A percentile compares a stretch with the other conserved stretches of the same genome.
phyloP scores from a whole-genome alignment of 2,329 filamentous ascomycete species.

The Diplocarpon mali region DNA sequence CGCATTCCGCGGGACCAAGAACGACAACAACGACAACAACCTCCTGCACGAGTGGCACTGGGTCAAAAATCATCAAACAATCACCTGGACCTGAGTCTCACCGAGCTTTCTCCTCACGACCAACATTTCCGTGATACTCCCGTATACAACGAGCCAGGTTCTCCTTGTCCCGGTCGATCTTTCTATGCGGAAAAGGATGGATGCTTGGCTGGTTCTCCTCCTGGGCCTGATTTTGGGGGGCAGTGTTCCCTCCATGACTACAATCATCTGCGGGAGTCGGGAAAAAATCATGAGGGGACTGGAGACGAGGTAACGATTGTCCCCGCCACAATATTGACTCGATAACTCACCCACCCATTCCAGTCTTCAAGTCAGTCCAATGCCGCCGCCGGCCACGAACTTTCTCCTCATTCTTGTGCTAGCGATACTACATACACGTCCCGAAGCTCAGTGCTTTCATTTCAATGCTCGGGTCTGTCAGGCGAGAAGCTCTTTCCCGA shows the following conservation, averaged over 20 bases:
- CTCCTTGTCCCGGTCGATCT: conserved; percentile 12
- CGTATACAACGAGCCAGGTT: conserved; percentile 17
- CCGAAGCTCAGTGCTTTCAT: conserved; percentile 19
- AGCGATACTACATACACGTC: not conserved
- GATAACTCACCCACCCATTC: not conserved
- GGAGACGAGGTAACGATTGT: not conserved
- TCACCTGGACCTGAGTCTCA: not conserved
- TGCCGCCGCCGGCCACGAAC: not conserved
- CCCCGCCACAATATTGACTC: no score
- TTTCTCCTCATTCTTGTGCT: not conserved
- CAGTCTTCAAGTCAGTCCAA: not conserved
- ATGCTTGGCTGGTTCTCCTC: conserved; percentile 7
- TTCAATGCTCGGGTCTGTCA: conserved; percentile 15
- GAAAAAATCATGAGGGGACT: not conserved
- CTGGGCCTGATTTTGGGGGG: conserved; percentile 7
- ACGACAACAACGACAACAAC: no score
- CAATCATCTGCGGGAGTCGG: not conserved
- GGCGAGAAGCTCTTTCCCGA: conserved; percentile 9
- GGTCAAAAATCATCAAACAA: conserved; percentile 1
- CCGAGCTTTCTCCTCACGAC: not conserved
- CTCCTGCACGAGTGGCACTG: not conserved
- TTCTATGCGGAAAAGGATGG: conserved; percentile 10
- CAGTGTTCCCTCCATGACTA: conserved; percentile 12
- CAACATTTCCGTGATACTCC: conserved; percentile 18
- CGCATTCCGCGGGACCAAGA: not conserved